phyloP scores from a whole-genome alignment of 208 protist species.

The Borovskyia barvae region DNA sequence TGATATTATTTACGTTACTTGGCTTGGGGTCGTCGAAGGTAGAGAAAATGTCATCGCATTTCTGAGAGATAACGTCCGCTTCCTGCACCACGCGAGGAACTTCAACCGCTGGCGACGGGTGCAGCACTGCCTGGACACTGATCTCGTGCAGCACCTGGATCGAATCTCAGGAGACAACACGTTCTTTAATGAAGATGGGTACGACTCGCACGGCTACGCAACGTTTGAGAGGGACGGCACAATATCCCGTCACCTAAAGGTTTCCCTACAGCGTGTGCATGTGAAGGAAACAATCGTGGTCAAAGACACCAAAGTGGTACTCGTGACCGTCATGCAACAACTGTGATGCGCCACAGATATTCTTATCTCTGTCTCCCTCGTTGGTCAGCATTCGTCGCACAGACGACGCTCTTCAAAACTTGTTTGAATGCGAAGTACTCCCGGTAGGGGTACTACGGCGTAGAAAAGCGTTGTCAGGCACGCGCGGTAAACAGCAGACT shows the following conservation, averaged over 20 bases:
- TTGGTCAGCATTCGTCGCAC: too few species aligned
- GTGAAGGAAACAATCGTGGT: conserved; percentile 78
- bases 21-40: conserved; percentile 75
- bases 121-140: conserved; percentile 59
- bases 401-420: too few species aligned
- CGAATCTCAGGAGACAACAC: not conserved
- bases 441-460: too few species aligned
- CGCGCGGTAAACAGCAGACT: too few species aligned
- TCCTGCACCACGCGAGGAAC: conserved; percentile 53
- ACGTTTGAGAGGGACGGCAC: conserved; percentile 76
- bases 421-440: too few species aligned
- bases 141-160: conserved; percentile 2
- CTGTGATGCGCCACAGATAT: conserved; percentile 11
- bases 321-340: conserved; percentile 57
- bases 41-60: conserved; percentile 72
- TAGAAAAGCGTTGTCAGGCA: too few species aligned
- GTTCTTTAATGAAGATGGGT: conserved; percentile 43
- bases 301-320: conserved; percentile 46
- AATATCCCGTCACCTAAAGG: conserved; percentile 46
- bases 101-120: conserved; percentile 76
- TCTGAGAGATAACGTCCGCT: conserved; percentile 78
- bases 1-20: conserved; percentile 76
- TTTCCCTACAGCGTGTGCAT: conserved; percentile 28
- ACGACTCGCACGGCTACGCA: conserved; percentile 73
- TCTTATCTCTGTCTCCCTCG: too few species aligned